These are phyloP conservation scores for Leccinum aurantiacum DNA, from an alignment of 768 basidiomycete genomes.

Conservation along the genomic window DNA sequence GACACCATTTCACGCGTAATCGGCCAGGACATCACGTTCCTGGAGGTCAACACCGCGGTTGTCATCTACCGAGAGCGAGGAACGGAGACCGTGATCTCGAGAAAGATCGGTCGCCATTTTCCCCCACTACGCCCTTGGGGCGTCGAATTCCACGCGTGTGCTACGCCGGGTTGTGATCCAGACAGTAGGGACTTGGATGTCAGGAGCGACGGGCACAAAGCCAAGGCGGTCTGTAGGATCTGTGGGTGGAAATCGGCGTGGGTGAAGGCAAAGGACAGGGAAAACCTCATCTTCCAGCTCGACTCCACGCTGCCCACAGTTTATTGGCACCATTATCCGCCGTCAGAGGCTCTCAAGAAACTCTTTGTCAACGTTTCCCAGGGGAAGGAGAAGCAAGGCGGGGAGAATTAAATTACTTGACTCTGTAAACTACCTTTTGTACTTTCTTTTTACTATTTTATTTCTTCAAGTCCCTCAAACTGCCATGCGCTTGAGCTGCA, in stretches of 20 bases:
- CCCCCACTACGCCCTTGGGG: not conserved
- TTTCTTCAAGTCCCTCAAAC: too few species aligned
- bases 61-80: not conserved
- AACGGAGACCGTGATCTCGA: not conserved
- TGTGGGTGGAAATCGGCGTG: not conserved
- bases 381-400: not conserved
- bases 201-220: not conserved
- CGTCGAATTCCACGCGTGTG: not conserved
- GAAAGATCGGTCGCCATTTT: not conserved
- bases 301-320: not conserved
- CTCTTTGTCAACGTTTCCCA: not conserved
- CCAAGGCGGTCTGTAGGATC: not conserved
- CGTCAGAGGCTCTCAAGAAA: not conserved
- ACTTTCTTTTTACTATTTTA: too few species aligned
- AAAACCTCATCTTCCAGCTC: not conserved
- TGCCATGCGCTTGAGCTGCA: too few species aligned
- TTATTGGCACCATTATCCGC: not conserved
- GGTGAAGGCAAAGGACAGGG: not conserved
- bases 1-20: not conserved
- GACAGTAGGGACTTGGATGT: not conserved
- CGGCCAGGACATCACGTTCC: not conserved
- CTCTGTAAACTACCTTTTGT: too few species aligned
- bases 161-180: not conserved
- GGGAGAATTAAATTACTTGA: too few species aligned
- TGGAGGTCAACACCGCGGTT: not conserved